phyloP scores from a whole-genome alignment of 2,329 filamentous ascomycete species.

The Xylariaceae sp. region DNA sequence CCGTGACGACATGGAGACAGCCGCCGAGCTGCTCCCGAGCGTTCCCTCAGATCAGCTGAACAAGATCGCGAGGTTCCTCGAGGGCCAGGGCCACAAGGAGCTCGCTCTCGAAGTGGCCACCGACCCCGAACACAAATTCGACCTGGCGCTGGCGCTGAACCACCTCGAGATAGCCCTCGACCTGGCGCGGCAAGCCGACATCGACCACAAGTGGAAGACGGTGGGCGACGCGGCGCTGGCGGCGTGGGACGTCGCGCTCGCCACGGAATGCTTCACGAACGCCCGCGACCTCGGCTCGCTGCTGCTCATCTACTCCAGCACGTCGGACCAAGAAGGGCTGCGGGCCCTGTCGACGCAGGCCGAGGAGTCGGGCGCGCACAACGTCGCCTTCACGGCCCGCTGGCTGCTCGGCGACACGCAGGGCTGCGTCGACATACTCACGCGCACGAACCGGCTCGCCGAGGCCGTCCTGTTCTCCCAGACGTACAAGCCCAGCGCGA shows the following conservation, averaged over 20 bases:
- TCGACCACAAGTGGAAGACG: conserved; percentile 97
- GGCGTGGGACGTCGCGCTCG: conserved; percentile 79
- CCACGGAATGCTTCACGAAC: conserved; percentile 86
- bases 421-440: conserved; percentile 71
- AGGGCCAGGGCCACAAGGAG: conserved; percentile 95
- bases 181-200: conserved; percentile 74
- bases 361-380: conserved; percentile 70
- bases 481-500: conserved; percentile 83
- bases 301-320: conserved; percentile 81
- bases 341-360: conserved; percentile 66
- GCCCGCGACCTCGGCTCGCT: conserved; percentile 87
- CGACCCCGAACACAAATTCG: conserved; percentile 93
- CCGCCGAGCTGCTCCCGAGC: conserved; percentile 72
- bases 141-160: conserved; percentile 75
- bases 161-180: conserved; percentile 80
- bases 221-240: conserved; percentile 86
- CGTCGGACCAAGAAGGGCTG: conserved; percentile 69
- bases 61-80: conserved; percentile 95
- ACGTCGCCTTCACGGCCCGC: conserved; percentile 83
- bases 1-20: conserved; percentile 85
- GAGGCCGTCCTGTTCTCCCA: conserved; percentile 90
- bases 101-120: conserved; percentile 90
- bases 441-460: conserved; percentile 68
- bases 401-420: conserved; percentile 83
- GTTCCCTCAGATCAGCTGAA: conserved; percentile 93